Conservation (phyloP, 2,329 filamentous ascomycete genomes). For the Calonectria pauciramosa region DNA sequence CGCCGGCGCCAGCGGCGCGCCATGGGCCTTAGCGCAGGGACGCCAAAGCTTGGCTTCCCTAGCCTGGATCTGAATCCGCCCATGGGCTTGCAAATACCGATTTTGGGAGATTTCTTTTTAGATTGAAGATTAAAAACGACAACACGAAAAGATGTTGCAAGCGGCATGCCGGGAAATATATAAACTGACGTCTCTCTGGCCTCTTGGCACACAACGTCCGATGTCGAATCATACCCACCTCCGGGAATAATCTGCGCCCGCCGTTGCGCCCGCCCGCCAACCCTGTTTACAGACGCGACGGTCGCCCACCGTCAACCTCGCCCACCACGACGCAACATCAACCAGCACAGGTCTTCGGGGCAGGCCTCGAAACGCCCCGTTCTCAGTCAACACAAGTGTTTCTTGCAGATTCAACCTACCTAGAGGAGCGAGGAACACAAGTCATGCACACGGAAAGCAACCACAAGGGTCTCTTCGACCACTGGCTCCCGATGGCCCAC, state of each 20-base stretch:
- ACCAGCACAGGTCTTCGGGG: not conserved
- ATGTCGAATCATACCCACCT: not conserved
- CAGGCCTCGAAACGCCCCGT: not conserved
- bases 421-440: not conserved
- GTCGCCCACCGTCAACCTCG: not conserved
- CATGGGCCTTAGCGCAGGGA: not conserved
- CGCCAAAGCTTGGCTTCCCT: not conserved
- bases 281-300: not conserved
- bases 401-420: not conserved
- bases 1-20: slow-evolving; percentile 14
- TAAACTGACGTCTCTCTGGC: not conserved
- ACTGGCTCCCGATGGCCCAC: slow-evolving; percentile 31
- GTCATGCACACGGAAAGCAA: not conserved
- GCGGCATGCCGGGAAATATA: not conserved
- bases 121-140: not conserved
- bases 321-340: not conserved
- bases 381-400: not conserved
- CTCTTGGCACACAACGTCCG: not conserved
- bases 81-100: not conserved
- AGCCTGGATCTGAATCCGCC: not conserved
- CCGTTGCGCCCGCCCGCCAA: not conserved
- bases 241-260: not conserved
- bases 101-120: not conserved
- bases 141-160: not conserved
- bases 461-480: slow-evolving; percentile 22